Conservation (phyloP, 768 basidiomycete genomes). For the Trametes punicea region DNA sequence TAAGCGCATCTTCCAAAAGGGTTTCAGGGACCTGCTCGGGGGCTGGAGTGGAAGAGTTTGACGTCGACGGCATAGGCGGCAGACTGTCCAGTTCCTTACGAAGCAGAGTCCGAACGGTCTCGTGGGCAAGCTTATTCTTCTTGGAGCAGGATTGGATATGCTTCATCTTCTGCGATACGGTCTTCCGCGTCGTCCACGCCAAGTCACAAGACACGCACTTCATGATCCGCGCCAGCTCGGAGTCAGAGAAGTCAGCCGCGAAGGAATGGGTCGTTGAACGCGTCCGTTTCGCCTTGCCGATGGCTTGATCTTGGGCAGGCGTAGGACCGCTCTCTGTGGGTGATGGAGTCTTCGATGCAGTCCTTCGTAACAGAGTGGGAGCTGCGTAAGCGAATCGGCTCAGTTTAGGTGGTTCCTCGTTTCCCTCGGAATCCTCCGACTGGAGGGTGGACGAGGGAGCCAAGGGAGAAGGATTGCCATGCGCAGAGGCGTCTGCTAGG, state of each 20-base stretch:
- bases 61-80: constrained; percentile 11
- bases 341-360: constrained; percentile 3
- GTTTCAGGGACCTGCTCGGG: constrained; percentile 34
- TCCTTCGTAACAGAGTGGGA: not conserved
- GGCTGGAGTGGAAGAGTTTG: constrained; percentile 2
- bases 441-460: not conserved
- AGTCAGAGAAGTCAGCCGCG: constrained; percentile 40
- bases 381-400: constrained; percentile 40
- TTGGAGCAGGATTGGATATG: constrained; percentile 71
- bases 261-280: not conserved
- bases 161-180: constrained; percentile 53
- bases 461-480: no score
- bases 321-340: not conserved
- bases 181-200: constrained; percentile 70
- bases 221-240: constrained; percentile 44
- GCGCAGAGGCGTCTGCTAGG: no score
- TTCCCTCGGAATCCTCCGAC: constrained; percentile 5
- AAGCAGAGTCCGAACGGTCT: constrained; percentile 54
- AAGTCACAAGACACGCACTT: constrained; percentile 65
- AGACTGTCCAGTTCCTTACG: constrained; percentile 42
- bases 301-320: not conserved
- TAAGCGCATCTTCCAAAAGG: constrained; percentile 52
- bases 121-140: constrained; percentile 50
- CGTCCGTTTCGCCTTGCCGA: not conserved
- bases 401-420: constrained; percentile 28